Percentiles rank a stretch among this genome's conserved stretches.
phyloP scores from a whole-genome alignment of 306 rosid genomes.

The Cucumis cinereus region DNA sequence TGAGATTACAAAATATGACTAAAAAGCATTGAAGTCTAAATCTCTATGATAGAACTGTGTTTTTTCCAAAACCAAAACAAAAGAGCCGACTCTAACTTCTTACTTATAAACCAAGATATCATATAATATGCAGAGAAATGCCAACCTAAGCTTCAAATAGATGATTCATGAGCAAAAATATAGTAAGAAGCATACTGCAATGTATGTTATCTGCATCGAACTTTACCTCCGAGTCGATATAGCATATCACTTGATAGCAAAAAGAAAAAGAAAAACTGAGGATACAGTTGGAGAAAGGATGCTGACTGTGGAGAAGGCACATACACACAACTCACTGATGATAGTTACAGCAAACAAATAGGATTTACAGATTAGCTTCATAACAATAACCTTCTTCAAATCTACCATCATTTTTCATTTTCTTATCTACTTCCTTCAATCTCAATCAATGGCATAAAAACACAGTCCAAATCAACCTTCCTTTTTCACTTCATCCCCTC shows the following conservation, averaged over 20 bases:
- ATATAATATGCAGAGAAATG: neutral
- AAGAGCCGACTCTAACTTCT: neutral
- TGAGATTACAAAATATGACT: neutral
- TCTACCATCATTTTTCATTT: conserved; percentile 4
- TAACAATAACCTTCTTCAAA: neutral
- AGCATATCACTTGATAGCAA: neutral
- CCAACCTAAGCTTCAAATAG: neutral
- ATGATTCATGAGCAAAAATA: neutral
- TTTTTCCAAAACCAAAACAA: neutral
- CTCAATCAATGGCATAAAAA: neutral
- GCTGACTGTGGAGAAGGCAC: neutral
- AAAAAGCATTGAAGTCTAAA: neutral
- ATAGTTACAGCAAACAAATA: conserved; percentile 8
- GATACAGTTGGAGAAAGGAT: neutral
- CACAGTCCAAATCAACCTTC: conserved; percentile 2
- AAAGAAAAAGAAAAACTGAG: neutral
- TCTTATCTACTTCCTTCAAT: neutral
- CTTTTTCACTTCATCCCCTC: neutral
- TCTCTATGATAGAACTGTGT: neutral
- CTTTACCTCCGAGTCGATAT: neutral
- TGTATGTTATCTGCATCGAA: neutral
- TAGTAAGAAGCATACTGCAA: neutral
- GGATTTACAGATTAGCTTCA: conserved; percentile 8
- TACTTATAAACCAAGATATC: neutral
- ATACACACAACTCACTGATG: conserved; percentile 4